Base-by-base conservation (phyloP, 2,329 filamentous ascomycete genomes). In the Periconia digitata region DNA sequence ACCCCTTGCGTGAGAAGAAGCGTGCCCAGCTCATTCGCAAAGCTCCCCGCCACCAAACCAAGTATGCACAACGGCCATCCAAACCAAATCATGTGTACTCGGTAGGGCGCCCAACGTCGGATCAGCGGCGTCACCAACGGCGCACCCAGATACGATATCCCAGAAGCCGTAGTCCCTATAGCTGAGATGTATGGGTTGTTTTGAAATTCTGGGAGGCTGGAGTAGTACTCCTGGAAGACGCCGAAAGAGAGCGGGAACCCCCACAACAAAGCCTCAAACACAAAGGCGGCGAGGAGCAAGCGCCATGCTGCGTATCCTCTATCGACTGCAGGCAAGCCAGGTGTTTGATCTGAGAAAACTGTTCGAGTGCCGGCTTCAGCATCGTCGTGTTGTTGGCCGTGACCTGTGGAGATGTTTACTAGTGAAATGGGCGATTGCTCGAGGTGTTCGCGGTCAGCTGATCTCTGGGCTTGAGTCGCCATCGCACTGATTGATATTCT, bases 191-290 rank as follows among this genome's bases (percentile, higher is more conserved):
- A 56, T 0, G 49, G 44, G 21, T 47, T 46, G 13, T 47, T 23
- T 16, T 43, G 32, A 40, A 59, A 59, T 2, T 44, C 46, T 0
- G 53, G 48, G 7, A 54, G 41, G 2, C 40, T 45, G 2, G 51
- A 40, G 44, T 63, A 64, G 43, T 62, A 56, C 5, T 55, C 49
- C 37, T 60, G 56, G 40, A 62, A 61, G 16, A 64, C 50, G n/a
- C 60, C 60, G 21, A 61, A 64, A 12, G 53, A 55, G 8, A 64
- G 45, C 0, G 58, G 54, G 21, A 59, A 59, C 6, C 56, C 57
- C 55, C 55, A 56, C n/a, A 80, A 69, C 15, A 79, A 63, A 36
- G 75, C 69, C 50, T 83, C 78, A 22, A 81, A 70, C 3, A 79
- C 52, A 50, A 78, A 79, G 47, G 74, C 76, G 2, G 75, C 75